Percentiles rank a stretch among this genome's conserved stretches.
phyloP scores from a whole-genome alignment of 805 yeast species.

The Ogataea nonfermentans region DNA sequence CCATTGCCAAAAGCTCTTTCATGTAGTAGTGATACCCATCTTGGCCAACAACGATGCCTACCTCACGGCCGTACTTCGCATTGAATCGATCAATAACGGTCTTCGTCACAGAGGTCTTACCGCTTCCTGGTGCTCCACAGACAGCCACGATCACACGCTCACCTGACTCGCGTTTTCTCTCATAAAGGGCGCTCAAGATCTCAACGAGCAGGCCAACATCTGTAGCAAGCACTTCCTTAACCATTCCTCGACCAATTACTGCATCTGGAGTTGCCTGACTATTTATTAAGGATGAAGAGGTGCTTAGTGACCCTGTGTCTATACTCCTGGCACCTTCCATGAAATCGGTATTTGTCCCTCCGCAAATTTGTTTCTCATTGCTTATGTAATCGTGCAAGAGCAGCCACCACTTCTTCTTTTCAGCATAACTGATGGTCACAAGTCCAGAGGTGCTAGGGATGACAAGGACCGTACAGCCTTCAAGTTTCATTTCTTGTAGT shows the following conservation, averaged over 20 bases:
- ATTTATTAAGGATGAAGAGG: slow-evolving; percentile 2
- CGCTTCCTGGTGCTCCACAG: slow-evolving; percentile 14
- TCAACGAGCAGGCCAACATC: slow-evolving; percentile 2
- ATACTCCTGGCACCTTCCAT: slow-evolving; percentile 1
- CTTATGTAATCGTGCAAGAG: slow-evolving; percentile 33
- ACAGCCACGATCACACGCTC: slow-evolving; percentile 13
- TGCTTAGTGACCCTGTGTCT: slow-evolving; percentile 1
- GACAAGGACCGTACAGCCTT: slow-evolving; percentile 44
- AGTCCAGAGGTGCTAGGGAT: slow-evolving; percentile 75
- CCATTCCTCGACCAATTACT: background rate
- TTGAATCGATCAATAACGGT: slow-evolving; percentile 5
- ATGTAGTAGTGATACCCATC: slow-evolving; percentile 43
- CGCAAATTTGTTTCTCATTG: background rate
- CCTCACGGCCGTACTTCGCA: background rate
- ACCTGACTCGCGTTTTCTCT: background rate
- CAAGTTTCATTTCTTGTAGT: slow-evolving; percentile 30
- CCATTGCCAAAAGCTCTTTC: slow-evolving; percentile 29
- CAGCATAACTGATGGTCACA: slow-evolving; percentile 49
- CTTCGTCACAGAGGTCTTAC: slow-evolving; percentile 10
- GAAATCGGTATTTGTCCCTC: slow-evolving; percentile 1
- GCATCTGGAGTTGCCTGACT: background rate
- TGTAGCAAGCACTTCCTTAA: slow-evolving; percentile 3
- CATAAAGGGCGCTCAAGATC: slow-evolving; percentile 2
- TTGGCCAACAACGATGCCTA: slow-evolving; percentile 15
- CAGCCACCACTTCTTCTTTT: slow-evolving; percentile 50